Evolutionary conservation across 805 yeast genomes (phyloP).

Genomic region (Kregervanrija delftensis): DNA sequence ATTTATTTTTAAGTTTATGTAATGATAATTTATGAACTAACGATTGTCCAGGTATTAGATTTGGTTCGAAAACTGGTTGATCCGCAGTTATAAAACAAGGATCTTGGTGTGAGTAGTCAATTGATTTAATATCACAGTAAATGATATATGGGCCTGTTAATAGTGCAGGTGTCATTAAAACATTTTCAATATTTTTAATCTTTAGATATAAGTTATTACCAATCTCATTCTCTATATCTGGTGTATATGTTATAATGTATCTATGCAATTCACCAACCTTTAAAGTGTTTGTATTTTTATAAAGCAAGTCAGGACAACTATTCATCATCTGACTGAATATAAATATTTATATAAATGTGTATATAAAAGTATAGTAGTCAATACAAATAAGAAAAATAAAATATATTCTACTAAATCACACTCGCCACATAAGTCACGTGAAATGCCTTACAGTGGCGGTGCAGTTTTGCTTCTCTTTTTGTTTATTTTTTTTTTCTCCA

Average conservation of each 20-base stretch:
- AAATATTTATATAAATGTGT: too few species aligned
- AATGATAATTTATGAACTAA: slow-evolving; percentile 54
- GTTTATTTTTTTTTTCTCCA: too few species aligned
- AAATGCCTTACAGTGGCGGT: too few species aligned
- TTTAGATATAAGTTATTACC: slow-evolving; percentile 39
- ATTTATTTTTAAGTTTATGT: slow-evolving; percentile 51
- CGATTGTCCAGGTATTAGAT: slow-evolving; percentile 60
- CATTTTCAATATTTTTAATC: slow-evolving; percentile 64
- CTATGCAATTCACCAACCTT: slow-evolving; percentile 58
- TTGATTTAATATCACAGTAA: slow-evolving; percentile 74
- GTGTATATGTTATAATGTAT: slow-evolving; percentile 42
- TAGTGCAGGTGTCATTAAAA: slow-evolving; percentile 74
- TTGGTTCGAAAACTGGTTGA: slow-evolving; percentile 71
- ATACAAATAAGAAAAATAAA: too few species aligned
- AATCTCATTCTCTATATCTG: slow-evolving; percentile 3
- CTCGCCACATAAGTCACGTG: too few species aligned
- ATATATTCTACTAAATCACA: too few species aligned
- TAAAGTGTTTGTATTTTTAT: slow-evolving; percentile 29
- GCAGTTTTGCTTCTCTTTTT: too few species aligned
- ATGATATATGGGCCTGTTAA: slow-evolving; percentile 84
- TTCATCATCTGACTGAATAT: too few species aligned
- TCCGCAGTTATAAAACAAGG: slow-evolving; percentile 63
- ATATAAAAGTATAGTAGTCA: too few species aligned
- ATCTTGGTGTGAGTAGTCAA: slow-evolving; percentile 49
- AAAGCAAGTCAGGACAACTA: slow-evolving; percentile 8